Evolutionary conservation across 768 basidiomycete species (phyloP).

Genomic region (Pleurotus ostreatus): DNA sequence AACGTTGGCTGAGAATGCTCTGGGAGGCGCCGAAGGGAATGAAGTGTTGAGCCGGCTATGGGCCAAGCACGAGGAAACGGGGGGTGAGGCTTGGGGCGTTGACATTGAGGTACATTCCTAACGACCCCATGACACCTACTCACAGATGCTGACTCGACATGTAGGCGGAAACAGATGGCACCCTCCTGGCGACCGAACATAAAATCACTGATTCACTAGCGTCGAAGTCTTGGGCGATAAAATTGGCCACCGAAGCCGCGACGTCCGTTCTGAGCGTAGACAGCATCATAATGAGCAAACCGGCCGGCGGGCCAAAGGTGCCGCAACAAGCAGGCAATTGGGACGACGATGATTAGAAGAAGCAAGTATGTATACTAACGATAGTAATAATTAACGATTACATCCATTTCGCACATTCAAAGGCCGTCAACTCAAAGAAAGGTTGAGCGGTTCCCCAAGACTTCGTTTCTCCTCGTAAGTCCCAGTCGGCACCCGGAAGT

Average conservation of each 20-base stretch:
- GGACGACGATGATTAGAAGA: conserved; percentile 68
- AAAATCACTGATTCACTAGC: conserved; percentile 85
- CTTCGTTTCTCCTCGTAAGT: no score
- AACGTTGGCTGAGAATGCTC: conserved; percentile 92
- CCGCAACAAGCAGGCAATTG: conserved; percentile 86
- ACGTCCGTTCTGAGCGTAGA: conserved; percentile 91
- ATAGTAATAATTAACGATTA: no score
- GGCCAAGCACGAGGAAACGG: conserved; percentile 82
- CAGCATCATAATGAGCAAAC: conserved; percentile 96
- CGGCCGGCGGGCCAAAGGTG: conserved; percentile 84
- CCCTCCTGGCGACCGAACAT: conserved; percentile 55
- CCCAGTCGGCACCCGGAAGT: no score
- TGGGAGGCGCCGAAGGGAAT: conserved; percentile 88
- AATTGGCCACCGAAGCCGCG: conserved; percentile 89
- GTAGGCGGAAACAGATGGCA: conserved; percentile 78
- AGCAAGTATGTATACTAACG: neutral
- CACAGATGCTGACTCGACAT: neutral
- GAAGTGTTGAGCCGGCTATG: conserved; percentile 86
- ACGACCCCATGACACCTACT: conserved; percentile 2
- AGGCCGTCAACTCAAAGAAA: no score
- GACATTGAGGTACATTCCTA: conserved; percentile 73
- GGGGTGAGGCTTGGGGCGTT: conserved; percentile 76
- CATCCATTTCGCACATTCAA: no score
- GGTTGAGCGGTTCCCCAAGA: no score
- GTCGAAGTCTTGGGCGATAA: conserved; percentile 87